These are phyloP conservation scores for Schizothecium vesticola DNA, from an alignment of 495 filamentous ascomycete genomes.

Conservation along the genomic window DNA sequence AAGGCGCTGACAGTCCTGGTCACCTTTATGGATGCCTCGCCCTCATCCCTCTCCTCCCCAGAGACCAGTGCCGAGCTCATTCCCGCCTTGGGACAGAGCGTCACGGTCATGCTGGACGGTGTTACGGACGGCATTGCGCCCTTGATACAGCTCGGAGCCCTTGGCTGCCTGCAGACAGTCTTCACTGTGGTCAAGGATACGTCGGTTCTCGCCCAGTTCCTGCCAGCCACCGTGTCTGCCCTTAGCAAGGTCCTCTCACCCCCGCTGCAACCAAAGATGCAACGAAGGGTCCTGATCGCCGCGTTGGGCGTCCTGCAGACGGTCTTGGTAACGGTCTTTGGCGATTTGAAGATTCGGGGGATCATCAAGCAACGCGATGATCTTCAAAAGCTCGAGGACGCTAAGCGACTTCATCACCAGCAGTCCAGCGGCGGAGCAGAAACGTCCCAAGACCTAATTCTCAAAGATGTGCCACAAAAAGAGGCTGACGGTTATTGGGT, in stretches of 20 bases:
- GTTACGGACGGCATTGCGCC: slow-evolving; percentile 54
- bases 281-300: slow-evolving; percentile 56
- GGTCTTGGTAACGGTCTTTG: slow-evolving; percentile 59
- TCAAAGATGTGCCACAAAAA: not conserved
- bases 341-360: slow-evolving; percentile 51
- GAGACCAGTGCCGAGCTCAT: slow-evolving; percentile 49
- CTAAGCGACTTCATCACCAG: not conserved
- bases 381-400: not conserved
- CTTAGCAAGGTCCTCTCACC: slow-evolving; percentile 70
- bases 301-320: slow-evolving; percentile 56
- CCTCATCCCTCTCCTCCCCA: slow-evolving; percentile 30
- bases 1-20: slow-evolving; percentile 40
- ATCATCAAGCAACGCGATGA: slow-evolving; percentile 30
- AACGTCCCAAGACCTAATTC: not conserved
- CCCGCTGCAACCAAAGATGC: slow-evolving; percentile 56
- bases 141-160: slow-evolving; percentile 61
- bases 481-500: slow-evolving; percentile 6
- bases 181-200: slow-evolving; percentile 59
- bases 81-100: slow-evolving; percentile 76
- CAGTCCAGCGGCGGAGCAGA: not conserved
- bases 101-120: slow-evolving; percentile 75
- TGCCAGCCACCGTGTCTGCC: slow-evolving; percentile 83
- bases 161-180: slow-evolving; percentile 58
- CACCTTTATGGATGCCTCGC: slow-evolving; percentile 31
- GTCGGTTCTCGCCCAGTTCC: slow-evolving; percentile 70